Base-by-base conservation (phyloP, 352 stramenopile species). In the Phytophthora sojae region DNA sequence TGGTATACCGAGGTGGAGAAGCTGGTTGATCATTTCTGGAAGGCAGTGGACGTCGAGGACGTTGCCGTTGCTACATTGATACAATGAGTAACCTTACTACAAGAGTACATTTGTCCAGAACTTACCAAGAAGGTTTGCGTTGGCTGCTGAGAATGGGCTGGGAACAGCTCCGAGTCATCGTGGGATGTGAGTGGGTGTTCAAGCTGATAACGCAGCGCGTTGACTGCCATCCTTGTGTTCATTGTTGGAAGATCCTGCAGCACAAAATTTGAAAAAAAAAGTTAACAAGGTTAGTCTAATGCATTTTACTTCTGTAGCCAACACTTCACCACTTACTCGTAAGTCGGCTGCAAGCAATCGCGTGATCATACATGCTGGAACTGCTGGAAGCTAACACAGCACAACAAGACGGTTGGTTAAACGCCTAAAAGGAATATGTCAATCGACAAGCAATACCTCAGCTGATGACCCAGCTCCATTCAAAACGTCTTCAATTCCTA, bases 121-220 rank as follows among this genome's bases (percentile, higher is more conserved):
- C 58, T 39, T 78, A 91, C 86, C 55, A 90, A 51, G 29, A 87
- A 79, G 9, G 82, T 56, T 57, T 85, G 74, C 6, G 86, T 93
- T 25, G 73, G 63, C 21, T 76, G 72, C 58, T 90, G 81, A 21
- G 79, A 89, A 57, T 75, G 81, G 2, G 73, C 50, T 30, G 76
- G 76, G 59, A 76, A 77, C 19, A 93, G 53, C 7, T 90, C 81
- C 26, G 77, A 85, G 62, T 95, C 86, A 65, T 94, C 86, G 50
- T 94, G 88, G 1, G 88, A 91, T 30, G 86, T 95, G 15, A 95
- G 69, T 0, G 88, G 88, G 53, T 95, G 85, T n/a, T 89, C 72
- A 9, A 95, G 69, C 44, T 95, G 85, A 47, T 94, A 93, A 0
- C 84, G 85, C 37, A 93, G 77, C 45, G 86, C 86, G 23, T 93